Evolutionary conservation across 2,329 filamentous ascomycete genomes (phyloP).

Genomic region (Penicillium glabrum): DNA sequence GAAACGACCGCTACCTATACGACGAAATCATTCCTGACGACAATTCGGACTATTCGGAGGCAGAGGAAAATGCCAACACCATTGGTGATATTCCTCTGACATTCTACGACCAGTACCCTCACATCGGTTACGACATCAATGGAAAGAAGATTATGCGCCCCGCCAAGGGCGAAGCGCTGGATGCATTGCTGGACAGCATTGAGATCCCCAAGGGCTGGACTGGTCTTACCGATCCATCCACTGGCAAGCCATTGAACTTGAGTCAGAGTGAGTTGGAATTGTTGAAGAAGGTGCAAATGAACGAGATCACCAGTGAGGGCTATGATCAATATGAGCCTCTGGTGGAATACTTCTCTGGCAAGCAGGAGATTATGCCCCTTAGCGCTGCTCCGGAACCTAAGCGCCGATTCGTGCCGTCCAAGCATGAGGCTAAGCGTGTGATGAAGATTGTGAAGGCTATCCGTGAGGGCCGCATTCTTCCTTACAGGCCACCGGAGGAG

Average conservation of each 20-base stretch:
- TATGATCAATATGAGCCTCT: constrained; percentile 94
- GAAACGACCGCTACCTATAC: constrained; percentile 86
- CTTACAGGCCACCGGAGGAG: constrained; percentile 76
- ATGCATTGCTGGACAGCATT: constrained; percentile 92
- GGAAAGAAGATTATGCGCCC: constrained; percentile 97
- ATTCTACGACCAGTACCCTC: constrained; percentile 96
- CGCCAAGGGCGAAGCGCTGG: constrained; percentile 87
- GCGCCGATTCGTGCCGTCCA: constrained; percentile 90
- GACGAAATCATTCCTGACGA: constrained; percentile 92
- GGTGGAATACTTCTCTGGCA: constrained; percentile 90
- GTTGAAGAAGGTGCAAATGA: constrained; percentile 82
- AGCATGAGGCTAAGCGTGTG: constrained; percentile 92
- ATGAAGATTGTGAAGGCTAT: constrained; percentile 98
- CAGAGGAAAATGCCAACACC: constrained; percentile 76
- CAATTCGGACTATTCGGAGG: constrained; percentile 92
- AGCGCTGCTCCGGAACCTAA: constrained; percentile 95
- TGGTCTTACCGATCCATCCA: constrained; percentile 87
- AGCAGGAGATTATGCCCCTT: constrained; percentile 89
- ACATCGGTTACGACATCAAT: constrained; percentile 98
- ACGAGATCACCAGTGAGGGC: constrained; percentile 81
- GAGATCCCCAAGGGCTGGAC: constrained; percentile 98
- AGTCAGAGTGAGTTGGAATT: constrained; percentile 86
- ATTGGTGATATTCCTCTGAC: constrained; percentile 92
- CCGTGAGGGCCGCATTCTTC: constrained; percentile 86
- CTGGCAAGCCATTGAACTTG: constrained; percentile 87